Evolutionary conservation across 2,329 filamentous ascomycete genomes (phyloP), one percentile per base, ranked within the genome.

Genomic region (Pseudonectria buxi): DNA sequence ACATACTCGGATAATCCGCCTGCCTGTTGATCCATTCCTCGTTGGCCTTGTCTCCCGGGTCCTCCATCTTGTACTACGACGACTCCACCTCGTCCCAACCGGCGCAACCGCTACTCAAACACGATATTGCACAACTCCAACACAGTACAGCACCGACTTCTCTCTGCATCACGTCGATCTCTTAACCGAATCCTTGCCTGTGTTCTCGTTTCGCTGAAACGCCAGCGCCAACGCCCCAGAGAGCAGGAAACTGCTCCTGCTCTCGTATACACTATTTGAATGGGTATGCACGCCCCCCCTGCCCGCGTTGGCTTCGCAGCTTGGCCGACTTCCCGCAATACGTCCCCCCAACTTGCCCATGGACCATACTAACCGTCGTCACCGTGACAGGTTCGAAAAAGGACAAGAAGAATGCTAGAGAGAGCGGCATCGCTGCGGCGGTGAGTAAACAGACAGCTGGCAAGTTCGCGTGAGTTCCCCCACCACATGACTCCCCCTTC

Each of bases 331-430:
- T 28, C 35, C 35, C 43, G 30, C 46, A 37, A 43, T 41, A 24
- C 43, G 33, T 25, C 28, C 28, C 31, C 26, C 28, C 12, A 41
- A 39, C 34, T 43, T 56, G 38, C 49, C 47, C 49, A 50, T 54
- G 47, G 41, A 41, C 44, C 37, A 33, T 41, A 49, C 45, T 22
- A 22, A 22, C 18, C 9, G 18, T 9, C 5, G 18, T 22, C 18
- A 9, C 18, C 18, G 18, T 22, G 48, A 39, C 40, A 67, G 63
- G 56, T 54, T 59, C 61, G 40, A 72, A 72, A 64, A 74, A 72
- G 57, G 62, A 69, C 51, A 69, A 62, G 57, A 75, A 72, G 61
- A 61, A 73, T 71, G 69, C 64, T 55, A 73, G 65, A 67, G 69
- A 73, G 51, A 61, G 59, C 50, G 66, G 68, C 49, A 70, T 74